phyloP scores from a whole-genome alignment of 371 early-diverging fungal genomes.

The Nematocida sp. region DNA sequence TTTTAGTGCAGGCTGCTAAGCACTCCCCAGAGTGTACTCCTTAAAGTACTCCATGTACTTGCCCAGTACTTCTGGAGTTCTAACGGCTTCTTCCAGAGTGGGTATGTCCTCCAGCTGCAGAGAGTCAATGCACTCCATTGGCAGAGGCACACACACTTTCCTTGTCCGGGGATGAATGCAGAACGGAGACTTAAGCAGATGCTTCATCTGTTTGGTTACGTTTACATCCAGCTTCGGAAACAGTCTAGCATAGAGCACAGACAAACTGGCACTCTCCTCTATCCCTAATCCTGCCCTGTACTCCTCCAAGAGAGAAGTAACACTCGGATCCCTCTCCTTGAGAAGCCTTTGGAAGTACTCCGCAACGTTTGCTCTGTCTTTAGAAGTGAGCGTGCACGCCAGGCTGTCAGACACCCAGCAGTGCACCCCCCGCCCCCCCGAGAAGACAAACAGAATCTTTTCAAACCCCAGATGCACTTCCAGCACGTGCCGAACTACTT shows the following conservation, averaged over 20 bases:
- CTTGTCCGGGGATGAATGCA: slow-evolving; percentile 77
- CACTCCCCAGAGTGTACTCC: no score
- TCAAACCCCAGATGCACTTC: slow-evolving; percentile 87
- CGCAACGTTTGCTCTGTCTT: slow-evolving; percentile 75
- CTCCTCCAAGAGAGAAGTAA: background rate
- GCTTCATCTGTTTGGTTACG: slow-evolving; percentile 79
- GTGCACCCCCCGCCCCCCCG: slow-evolving; percentile 94
- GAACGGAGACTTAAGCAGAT: slow-evolving; percentile 94
- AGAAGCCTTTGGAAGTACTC: slow-evolving; percentile 66
- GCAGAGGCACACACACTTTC: slow-evolving; percentile 62
- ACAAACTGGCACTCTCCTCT: background rate
- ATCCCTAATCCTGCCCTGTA: background rate
- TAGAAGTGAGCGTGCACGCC: slow-evolving; percentile 71
- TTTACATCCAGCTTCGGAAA: slow-evolving; percentile 80
- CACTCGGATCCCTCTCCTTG: slow-evolving; percentile 3
- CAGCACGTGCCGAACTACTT: slow-evolving; percentile 69
- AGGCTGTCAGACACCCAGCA: slow-evolving; percentile 90
- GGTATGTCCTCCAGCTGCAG: slow-evolving; percentile 43
- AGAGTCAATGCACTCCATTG: background rate
- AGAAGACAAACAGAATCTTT: slow-evolving; percentile 85
- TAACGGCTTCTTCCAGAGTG: background rate
- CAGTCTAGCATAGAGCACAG: slow-evolving; percentile 68
- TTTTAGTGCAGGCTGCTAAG: no score
- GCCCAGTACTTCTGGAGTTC: background rate
- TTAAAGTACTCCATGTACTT: slow-evolving; percentile 19